Conservation (phyloP, 805 yeast genomes). For the Monosporozyma aquatica region DNA sequence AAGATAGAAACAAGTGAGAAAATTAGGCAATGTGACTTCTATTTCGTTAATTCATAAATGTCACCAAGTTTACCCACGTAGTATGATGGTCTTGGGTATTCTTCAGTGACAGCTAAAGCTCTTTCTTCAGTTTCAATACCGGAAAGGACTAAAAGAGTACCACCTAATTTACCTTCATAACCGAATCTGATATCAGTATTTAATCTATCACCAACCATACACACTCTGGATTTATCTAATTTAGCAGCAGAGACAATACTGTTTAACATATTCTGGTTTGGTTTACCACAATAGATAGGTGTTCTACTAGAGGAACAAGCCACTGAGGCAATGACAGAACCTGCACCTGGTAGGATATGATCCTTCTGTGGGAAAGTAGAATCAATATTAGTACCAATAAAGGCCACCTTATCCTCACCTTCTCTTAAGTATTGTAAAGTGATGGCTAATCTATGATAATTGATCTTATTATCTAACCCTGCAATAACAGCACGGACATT, state of each 20-base stretch:
- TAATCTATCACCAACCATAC: conserved; percentile 93
- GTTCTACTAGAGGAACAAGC: conserved; percentile 67
- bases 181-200: conserved; percentile 96
- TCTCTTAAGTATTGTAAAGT: conserved; percentile 73
- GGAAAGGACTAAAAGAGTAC: conserved; percentile 77
- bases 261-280: conserved; percentile 81
- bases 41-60: conserved; percentile 42
- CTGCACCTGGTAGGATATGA: conserved; percentile 86
- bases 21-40: not conserved
- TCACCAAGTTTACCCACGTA: conserved; percentile 72
- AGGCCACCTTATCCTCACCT: conserved; percentile 40
- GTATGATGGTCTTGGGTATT: conserved; percentile 47
- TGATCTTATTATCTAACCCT: conserved; percentile 70
- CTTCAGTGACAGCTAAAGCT: conserved; percentile 34
- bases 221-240: conserved; percentile 49
- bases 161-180: conserved; percentile 66
- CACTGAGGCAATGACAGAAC: conserved; percentile 74
- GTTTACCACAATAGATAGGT: conserved; percentile 92
- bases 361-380: conserved; percentile 91
- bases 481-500: conserved; percentile 81
- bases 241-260: conserved; percentile 63
- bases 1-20: too few species aligned
- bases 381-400: conserved; percentile 90
- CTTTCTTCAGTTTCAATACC: conserved; percentile 79
- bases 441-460: conserved; percentile 71